Base-by-base conservation (phyloP, 169 alveolate species). In the Amoebophrya sp. region DNA sequence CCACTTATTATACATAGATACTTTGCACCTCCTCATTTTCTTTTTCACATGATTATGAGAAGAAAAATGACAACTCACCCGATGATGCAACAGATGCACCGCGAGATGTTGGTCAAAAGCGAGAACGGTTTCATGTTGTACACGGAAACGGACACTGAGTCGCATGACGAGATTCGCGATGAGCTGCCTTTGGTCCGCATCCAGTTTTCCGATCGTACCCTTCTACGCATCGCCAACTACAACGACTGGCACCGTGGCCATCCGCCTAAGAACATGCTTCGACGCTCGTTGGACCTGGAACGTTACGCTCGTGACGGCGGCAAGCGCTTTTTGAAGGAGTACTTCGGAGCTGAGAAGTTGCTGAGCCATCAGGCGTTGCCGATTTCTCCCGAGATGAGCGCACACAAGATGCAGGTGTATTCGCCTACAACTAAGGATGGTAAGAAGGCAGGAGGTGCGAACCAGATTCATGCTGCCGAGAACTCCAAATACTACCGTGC, bases 211-310 rank as follows among this genome's bases (percentile, higher is more conserved):
- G 83, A 65, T 36, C 83, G 83, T 10, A 65, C 83, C 36, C 83
- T 65, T 29, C 83, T 65, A 6, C 83, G 83, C 83, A 65, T 65
- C 83, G 83, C 83, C 36, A 65, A 65, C 83, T 65, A 65, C 83
- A 65, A 65, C 26, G 83, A 65, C 26, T 65, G 83, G 83, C 12
- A 65, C 33, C 83, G 83, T 29, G 83, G 83, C 83, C 12, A 65
- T 10, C 39, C 39, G 33, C 18, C 18, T 1, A 18, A 65, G 2
- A 1, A 65, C 33, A 36, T 6, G 83, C 83, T 65, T 29, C 83
- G 83, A 36, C 12, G 83, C 39, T 65, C 83, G 83, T 0, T 65
- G 12, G 83, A 65, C 83, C 83, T 65, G 33, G 83, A 65, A 36
- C 83, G 83, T 6, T 65, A 65, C 83, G 26, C n/a, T 10, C 83